Evolutionary conservation across 2,329 filamentous ascomycete species (phyloP), one percentile per base, ranked within the genome.

Genomic region (Aquanectria penicillioides): DNA sequence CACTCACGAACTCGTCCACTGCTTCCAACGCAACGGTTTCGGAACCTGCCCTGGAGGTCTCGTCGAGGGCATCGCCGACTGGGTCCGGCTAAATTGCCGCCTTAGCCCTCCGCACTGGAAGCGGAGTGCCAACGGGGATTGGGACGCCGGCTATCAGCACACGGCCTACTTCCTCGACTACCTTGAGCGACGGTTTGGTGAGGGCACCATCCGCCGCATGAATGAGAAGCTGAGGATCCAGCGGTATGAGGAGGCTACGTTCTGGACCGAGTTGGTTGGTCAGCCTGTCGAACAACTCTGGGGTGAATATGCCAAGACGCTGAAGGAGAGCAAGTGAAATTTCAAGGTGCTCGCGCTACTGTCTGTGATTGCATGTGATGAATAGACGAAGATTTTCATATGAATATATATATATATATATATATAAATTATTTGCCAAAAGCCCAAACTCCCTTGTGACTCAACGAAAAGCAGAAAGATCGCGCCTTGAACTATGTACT

Each of bases 1-100:
- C 17, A 90, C 91, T 2, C 94, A 98, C 73, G 94, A 98, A 77
- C 89, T 97, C 61, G 94, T 98, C 12, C 95, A 98, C 78, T 97
- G 93, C 77, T 96, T 91, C 78, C 94, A 98, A 75, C 90, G 92
- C 76, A 89, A 92, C 67, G 90, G 82, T 2, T 79, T 68, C 17
- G 82, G 81, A 2, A 79, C 78, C 5, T 86, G 87, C 37, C 90
- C 90, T 0, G 89, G 89, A 1, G 95, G 95, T 0, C 76, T 98
- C 41, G 89, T 97, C 54, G 94, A 98, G 76, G 94, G 94, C 1
- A 87, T 98, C 50, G 94, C 94, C 17, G 95, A 98, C 77, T 98
- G 92, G 86, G 94, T 98, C 20, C 85, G 94, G 2, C 78, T 98
- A 60, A 87, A 86, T 63, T 89, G 89, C 46, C 85, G 84, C 0